Evolutionary conservation across 129 eudicot genomes (phyloP).

Genomic region (Dittrichia graveolens): DNA sequence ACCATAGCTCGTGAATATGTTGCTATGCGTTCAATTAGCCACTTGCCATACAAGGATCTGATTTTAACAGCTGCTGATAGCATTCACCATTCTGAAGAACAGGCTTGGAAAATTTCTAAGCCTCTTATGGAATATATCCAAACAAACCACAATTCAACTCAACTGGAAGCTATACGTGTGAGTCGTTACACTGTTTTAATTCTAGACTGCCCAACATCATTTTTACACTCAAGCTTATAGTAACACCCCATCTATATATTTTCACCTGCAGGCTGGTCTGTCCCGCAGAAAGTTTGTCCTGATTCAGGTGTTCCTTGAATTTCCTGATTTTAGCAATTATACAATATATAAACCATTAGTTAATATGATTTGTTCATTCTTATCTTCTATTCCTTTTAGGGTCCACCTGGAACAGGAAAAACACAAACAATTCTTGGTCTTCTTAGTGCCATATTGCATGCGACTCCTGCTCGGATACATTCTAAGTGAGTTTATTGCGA

Average conservation of each 20-base stretch:
- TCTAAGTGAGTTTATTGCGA: constrained; percentile 55
- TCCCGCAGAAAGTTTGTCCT: constrained; percentile 84
- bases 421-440: constrained; percentile 98
- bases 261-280: constrained; percentile 86
- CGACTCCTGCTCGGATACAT: constrained; percentile 85
- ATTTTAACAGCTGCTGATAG: constrained; percentile 69
- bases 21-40: constrained; percentile 73
- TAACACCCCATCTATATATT: constrained; percentile 13
- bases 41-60: constrained; percentile 85
- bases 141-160: constrained; percentile 75
- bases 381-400: constrained; percentile 47
- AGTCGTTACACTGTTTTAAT: constrained; percentile 1
- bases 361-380: neutral
- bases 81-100: constrained; percentile 51
- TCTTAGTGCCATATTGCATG: constrained; percentile 92
- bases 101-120: constrained; percentile 79
- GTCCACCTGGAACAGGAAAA: constrained; percentile 99
- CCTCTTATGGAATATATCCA: constrained; percentile 71
- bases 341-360: no score
- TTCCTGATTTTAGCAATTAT: neutral
- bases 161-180: constrained; percentile 78
- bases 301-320: constrained; percentile 72
- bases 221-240: constrained; percentile 2
- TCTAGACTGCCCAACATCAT: constrained; percentile 6
- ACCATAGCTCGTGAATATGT: constrained; percentile 96